Evolutionary conservation across 371 early-diverging fungal genomes (phyloP).

Genomic region (Dentiscutata heterogama): DNA sequence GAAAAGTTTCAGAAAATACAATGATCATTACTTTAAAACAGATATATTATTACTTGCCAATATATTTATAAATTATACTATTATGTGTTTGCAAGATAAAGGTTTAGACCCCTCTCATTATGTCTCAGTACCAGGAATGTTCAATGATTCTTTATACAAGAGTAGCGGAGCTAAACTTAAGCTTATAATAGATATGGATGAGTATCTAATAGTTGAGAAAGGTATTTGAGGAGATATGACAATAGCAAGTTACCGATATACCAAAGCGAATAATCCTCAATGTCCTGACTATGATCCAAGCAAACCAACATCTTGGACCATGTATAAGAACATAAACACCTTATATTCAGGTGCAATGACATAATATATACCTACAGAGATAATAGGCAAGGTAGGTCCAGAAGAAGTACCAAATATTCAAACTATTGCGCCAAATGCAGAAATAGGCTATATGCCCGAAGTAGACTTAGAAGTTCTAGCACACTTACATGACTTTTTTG

Average conservation of each 20-base stretch:
- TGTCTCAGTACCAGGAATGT: slow-evolving; percentile 31
- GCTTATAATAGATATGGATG: slow-evolving; percentile 28
- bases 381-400: slow-evolving; percentile 30
- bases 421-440: slow-evolving; percentile 22
- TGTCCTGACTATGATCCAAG: slow-evolving; percentile 14
- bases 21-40: slow-evolving; percentile 23
- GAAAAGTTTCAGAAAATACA: slow-evolving; percentile 31
- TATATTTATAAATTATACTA: slow-evolving; percentile 36
- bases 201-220: slow-evolving; percentile 23
- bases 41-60: slow-evolving; percentile 41
- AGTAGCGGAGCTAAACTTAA: slow-evolving; percentile 26
- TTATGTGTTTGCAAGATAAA: slow-evolving; percentile 38
- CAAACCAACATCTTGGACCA: slow-evolving; percentile 2
- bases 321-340: slow-evolving; percentile 41
- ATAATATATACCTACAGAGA: slow-evolving; percentile 38
- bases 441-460: slow-evolving; percentile 30
- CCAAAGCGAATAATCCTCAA: slow-evolving; percentile 30
- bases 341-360: slow-evolving; percentile 42
- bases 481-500: slow-evolving; percentile 39
- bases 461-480: slow-evolving; percentile 30
- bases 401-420: slow-evolving; percentile 37
- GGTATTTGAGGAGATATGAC: slow-evolving; percentile 15
- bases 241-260: slow-evolving; percentile 34
- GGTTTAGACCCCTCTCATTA: slow-evolving; percentile 34
- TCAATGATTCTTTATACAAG: slow-evolving; percentile 25